Evolutionary conservation across 768 basidiomycete genomes (phyloP), one percentile per base, ranked within the genome.

Genomic region (Solioccasus polychromus): DNA sequence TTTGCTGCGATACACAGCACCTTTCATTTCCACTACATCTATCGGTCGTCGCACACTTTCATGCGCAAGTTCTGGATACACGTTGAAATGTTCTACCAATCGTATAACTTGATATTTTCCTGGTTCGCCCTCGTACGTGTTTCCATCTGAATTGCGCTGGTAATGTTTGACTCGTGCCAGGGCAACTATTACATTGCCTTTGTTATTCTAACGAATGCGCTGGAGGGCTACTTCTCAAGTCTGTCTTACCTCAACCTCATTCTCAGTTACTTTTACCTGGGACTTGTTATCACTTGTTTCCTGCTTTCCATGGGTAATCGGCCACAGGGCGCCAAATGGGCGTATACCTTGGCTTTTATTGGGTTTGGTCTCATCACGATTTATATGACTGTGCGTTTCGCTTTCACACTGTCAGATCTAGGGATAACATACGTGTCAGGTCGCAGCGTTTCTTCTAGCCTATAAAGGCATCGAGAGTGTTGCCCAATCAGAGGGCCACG

Each of bases 181-280:
- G 92, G 88, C 1, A 95, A 95, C 64, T 96, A 86, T 56, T 94
- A 85, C 64, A 93, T 94, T 48, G 85, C 92, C 0, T 95, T 96
- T 68, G 69, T 73, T 36, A 84, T 94, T 59, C 75, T 94, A 19
- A 78, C 80, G 1, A 71, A 76, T 12, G 82, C 94, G 0, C 70
- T 98, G 61, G 87, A 92, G 55, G 67, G 68, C 4, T 59, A 78
- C 2, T 58, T 90, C 38, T 70, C 70, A 0, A 79, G 76, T n/a
- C 80, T 94, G 51, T 68, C 82, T 47, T 68, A 85, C 50, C 68
- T 86, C 62, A 96, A 96, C 63, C 57, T 82, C 39, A 73, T 93
- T 28, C 75, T 98, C 38, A 80, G 83, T 35, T 97, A 95, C 69
- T 74, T 86, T 54, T 98, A 97, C 62, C 74, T 94, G 47, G 94